Conservation (phyloP, 2,329 filamentous ascomycete species). For the Botrytis porri region DNA sequence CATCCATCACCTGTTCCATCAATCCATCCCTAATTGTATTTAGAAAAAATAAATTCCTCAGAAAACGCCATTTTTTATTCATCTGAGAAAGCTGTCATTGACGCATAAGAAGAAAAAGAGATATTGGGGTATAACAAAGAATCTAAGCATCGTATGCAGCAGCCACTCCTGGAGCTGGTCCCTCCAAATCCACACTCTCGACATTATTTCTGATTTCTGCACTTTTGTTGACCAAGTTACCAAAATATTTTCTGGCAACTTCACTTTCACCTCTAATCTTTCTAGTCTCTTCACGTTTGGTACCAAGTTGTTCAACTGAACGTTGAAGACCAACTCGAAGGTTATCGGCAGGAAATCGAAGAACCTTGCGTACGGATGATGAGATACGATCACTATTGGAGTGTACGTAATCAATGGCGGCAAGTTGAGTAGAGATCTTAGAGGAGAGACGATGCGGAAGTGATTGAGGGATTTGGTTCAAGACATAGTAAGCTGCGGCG, state of each 20-base stretch:
- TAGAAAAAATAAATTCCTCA: neutral
- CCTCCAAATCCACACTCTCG: conserved; percentile 38
- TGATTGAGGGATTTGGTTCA: conserved; percentile 84
- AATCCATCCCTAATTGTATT: conserved; percentile 4
- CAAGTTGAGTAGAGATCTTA: conserved; percentile 80
- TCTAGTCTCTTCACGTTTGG: conserved; percentile 75
- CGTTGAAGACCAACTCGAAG: conserved; percentile 79
- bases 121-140: conserved; percentile 20
- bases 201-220: conserved; percentile 47
- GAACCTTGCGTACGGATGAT: conserved; percentile 79
- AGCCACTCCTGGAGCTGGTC: conserved; percentile 37
- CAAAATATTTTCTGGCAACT: conserved; percentile 85
- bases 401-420: conserved; percentile 88
- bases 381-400: conserved; percentile 82
- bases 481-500: conserved; percentile 73
- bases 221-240: conserved; percentile 72
- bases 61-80: conserved; percentile 15
- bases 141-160: conserved; percentile 35
- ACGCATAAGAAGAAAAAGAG: conserved; percentile 16
- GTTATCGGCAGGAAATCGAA: conserved; percentile 83
- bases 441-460: conserved; percentile 79
- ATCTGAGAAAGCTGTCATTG: neutral
- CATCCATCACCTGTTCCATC: conserved; percentile 4
- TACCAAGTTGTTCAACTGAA: conserved; percentile 77
- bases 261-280: conserved; percentile 82